These are phyloP conservation scores for Wickerhamiella parazyma DNA, from an alignment of 805 yeast species.

Conservation along the genomic window DNA sequence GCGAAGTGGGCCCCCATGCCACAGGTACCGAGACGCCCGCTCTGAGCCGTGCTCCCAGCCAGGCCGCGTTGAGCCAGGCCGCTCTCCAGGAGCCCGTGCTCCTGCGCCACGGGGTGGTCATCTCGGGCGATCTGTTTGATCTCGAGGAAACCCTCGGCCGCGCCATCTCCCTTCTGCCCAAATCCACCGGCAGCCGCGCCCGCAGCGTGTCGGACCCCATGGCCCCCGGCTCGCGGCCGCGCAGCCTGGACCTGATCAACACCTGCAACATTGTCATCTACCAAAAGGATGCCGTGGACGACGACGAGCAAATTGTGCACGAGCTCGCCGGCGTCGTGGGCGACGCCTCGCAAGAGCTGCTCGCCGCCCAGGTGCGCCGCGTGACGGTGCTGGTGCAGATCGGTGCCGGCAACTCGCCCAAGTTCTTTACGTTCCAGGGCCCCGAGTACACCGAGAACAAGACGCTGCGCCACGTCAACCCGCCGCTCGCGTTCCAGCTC, in stretches of 20 bases:
- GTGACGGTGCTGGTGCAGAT: conserved; percentile 81
- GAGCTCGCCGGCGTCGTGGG: conserved; percentile 53
- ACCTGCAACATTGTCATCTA: conserved; percentile 67
- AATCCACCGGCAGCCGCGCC: conserved; percentile 26
- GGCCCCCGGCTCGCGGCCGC: conserved; percentile 12
- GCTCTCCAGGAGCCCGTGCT: conserved; percentile 23
- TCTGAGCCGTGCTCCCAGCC: conserved; percentile 16
- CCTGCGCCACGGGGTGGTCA: conserved; percentile 31
- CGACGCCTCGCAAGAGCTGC: conserved; percentile 56
- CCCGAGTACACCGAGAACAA: conserved; percentile 76
- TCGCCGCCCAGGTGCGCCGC: conserved; percentile 71
- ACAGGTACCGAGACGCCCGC: conserved; percentile 13
- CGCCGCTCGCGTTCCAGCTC: conserved; percentile 93
- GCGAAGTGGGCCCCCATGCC: conserved; percentile 10
- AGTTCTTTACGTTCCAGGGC: conserved; percentile 89
- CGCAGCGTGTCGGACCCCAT: conserved; percentile 29
- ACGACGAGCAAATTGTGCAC: conserved; percentile 53
- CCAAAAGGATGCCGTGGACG: conserved; percentile 37
- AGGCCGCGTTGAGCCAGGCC: conserved; percentile 60
- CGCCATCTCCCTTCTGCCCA: conserved; percentile 61
- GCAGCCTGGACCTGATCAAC: conserved; percentile 38
- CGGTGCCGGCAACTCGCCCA: conserved; percentile 77
- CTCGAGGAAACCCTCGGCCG: conserved; percentile 68
- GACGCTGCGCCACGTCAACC: conserved; percentile 94
- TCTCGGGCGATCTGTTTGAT: conserved; percentile 58